Evolutionary conservation across 2,329 filamentous ascomycete genomes (phyloP), one percentile per base, ranked within the genome.

Genomic region (Grosmannia clavigera): DNA sequence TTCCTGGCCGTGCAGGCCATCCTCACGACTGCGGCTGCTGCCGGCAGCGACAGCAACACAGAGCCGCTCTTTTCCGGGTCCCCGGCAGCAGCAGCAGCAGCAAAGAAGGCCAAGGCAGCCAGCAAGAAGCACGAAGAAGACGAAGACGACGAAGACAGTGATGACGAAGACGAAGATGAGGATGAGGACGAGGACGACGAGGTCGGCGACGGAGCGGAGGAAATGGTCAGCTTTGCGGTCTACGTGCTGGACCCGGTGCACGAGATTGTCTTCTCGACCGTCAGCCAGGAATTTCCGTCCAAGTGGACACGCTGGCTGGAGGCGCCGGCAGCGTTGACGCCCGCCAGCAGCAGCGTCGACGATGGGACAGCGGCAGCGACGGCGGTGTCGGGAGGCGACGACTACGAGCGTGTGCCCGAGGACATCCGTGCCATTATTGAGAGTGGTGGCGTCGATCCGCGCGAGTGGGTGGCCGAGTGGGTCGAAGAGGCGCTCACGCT

Each of bases 381-480:
- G 27, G 40, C 22, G 58, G 55, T 2, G 1, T 27, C 53, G 2
- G 54, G 27, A 3, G 66, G 69, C 3, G 70, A 73, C 3, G 69
- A 73, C 5, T 68, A 68, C 25, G 66, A 68, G 11, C 67, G 68
- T n/a, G 73, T 92, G 40, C 92, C 94, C 0, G 87, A 90, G 33
- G 90, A 92, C 68, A 96, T 99, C 67, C 80, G 82, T 27, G 88
- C 92, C 65, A 95, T 97, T 64, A 83, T 99, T 50, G 83, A 84
- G 67, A 75, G 75, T 53, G 84, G 83, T 10, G 83, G 82, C 55
- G 90, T 97, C 2, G 94, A 99, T 69, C 94, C 94, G 0, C 81
- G 94, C 61, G 94, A 99, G 72, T 99, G 94, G 94, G 89, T 96
- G 46, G 88, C 92, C 3, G 94, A 97, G 73, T 99, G 94, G 94